phyloP scores from a whole-genome alignment of 2,329 filamentous ascomycete genomes.

The Drechmeria coniospora region DNA sequence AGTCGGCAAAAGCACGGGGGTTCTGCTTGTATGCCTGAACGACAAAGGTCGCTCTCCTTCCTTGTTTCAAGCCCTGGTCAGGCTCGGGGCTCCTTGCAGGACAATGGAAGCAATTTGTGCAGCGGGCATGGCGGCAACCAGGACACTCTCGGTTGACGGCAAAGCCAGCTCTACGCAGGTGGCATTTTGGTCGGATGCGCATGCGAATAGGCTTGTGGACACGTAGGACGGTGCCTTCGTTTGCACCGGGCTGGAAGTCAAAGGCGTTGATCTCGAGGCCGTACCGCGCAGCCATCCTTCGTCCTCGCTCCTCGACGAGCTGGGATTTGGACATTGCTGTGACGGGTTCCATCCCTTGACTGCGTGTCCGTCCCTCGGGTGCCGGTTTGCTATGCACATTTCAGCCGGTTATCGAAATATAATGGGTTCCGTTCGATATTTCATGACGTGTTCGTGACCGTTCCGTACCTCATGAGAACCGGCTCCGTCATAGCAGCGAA shows the following conservation, averaged over 20 bases:
- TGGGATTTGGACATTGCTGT: conserved; percentile 31
- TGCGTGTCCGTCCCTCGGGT: conserved; percentile 11
- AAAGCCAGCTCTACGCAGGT: conserved; percentile 64
- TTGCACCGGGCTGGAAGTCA: conserved; percentile 33
- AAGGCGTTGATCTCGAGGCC: conserved; percentile 39
- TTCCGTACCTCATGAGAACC: too few relatives aligned
- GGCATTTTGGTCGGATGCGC: conserved; percentile 65
- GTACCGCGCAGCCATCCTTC: conserved; percentile 38
- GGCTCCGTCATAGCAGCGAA: too few relatives aligned
- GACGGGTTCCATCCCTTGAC: conserved; percentile 16
- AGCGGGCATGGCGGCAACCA: conserved; percentile 65
- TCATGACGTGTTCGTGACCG: too few relatives aligned
- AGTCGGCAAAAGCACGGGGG: conserved; percentile 35
- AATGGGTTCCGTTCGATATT: too few relatives aligned
- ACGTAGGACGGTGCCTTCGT: conserved; percentile 41
- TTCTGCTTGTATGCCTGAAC: conserved; percentile 42
- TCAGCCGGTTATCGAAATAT: too few relatives aligned
- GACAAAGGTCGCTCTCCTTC: conserved; percentile 31
- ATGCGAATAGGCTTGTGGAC: conserved; percentile 65
- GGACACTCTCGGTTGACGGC: conserved; percentile 57
- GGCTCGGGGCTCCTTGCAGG: conserved; percentile 49
- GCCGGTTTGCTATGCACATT: neutral
- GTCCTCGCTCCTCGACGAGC: conserved; percentile 39
- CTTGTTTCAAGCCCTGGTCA: conserved; percentile 35
- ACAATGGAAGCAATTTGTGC: conserved; percentile 63